Conservation (phyloP, 2,329 filamentous ascomycete genomes). For the Trichoderma atroviride region DNA sequence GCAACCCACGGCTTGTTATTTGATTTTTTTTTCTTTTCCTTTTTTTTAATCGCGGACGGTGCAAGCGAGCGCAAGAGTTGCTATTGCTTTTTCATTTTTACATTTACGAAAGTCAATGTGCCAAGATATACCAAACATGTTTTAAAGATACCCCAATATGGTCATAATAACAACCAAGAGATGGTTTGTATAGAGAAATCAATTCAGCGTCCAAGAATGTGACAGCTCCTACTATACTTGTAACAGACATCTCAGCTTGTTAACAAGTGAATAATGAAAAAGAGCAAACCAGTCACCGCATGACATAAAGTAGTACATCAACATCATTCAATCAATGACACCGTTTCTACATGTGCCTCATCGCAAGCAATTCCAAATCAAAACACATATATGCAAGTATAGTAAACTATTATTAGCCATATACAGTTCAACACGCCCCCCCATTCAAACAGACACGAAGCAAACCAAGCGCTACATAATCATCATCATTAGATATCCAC, state of each 20-base stretch:
- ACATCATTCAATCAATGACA: background rate
- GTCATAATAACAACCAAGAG: background rate
- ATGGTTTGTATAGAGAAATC: background rate
- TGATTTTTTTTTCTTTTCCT: background rate
- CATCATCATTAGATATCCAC: background rate
- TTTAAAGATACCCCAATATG: background rate
- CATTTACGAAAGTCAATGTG: conserved; percentile 5
- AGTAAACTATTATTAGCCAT: background rate
- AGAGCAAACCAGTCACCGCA: background rate
- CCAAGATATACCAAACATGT: conserved; percentile 9
- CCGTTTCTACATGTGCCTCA: background rate
- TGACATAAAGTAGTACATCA: background rate
- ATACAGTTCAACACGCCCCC: background rate
- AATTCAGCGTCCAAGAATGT: background rate
- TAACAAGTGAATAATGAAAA: background rate
- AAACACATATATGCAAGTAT: background rate
- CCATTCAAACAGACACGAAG: background rate
- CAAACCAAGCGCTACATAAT: background rate
- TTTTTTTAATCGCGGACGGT: background rate
- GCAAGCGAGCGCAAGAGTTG: background rate
- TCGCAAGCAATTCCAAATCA: background rate
- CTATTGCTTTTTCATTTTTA: background rate
- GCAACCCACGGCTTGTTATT: background rate
- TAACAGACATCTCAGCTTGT: background rate
- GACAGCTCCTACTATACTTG: background rate